A percentile compares a stretch with the other conserved stretches of the same genome.
These are phyloP conservation scores for Coemansia sp. DNA, from an alignment of 192 early-diverging fungal genomes.

Conservation along the genomic window DNA sequence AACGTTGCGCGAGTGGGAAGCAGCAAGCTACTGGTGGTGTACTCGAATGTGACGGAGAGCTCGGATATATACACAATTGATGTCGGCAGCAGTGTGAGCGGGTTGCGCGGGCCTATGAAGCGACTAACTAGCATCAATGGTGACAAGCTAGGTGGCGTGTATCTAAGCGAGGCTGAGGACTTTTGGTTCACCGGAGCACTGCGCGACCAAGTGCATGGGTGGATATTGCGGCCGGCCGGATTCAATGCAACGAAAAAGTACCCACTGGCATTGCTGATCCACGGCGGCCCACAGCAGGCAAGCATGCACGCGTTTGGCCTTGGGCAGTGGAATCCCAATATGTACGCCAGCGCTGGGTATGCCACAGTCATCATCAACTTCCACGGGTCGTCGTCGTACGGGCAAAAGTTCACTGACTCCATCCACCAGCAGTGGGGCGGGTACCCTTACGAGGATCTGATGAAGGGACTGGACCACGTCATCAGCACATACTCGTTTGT, in stretches of 20 bases:
- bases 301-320: constrained; percentile 34
- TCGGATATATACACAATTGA: constrained; percentile 42
- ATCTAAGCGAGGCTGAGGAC: constrained; percentile 57
- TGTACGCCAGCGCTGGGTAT: constrained; percentile 66
- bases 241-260: constrained; percentile 56
- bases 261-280: constrained; percentile 71
- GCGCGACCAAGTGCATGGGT: constrained; percentile 37
- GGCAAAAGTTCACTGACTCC: constrained; percentile 65
- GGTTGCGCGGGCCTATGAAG: neutral
- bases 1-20: constrained; percentile 17
- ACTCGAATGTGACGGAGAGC: constrained; percentile 47
- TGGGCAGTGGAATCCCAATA: constrained; percentile 72
- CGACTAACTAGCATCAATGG: constrained; percentile 51
- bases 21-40: constrained; percentile 37
- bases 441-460: constrained; percentile 68
- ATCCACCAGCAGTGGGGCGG: constrained; percentile 71
- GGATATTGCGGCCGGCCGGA: constrained; percentile 25
- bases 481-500: constrained; percentile 54
- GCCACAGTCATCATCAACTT: constrained; percentile 68
- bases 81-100: constrained; percentile 1
- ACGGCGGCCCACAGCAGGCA: constrained; percentile 73
- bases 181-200: constrained; percentile 63
- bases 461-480: constrained; percentile 68
- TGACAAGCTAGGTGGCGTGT: constrained; percentile 28
- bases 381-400: constrained; percentile 77